Evolutionary conservation across 1,139 yeast species (phyloP), one percentile per base, ranked within the genome.

Genomic region (Arxiozyma slooffiae): DNA sequence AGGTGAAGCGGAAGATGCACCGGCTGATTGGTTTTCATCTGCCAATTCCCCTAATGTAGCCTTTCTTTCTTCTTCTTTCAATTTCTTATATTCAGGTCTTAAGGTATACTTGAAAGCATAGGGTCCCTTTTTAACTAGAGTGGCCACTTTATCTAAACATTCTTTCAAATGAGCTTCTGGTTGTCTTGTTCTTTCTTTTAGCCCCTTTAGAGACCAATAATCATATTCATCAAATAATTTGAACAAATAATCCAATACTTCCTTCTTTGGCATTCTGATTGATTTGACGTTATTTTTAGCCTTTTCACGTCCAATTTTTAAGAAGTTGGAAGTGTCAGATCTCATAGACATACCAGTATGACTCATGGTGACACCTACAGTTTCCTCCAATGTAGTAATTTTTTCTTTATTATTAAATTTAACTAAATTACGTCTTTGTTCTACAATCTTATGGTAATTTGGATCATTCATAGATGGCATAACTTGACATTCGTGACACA

Each of bases 161-260:
- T 90, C 97, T 64, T 92, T 89, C 58, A 92, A 74, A 66, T 87
- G 94, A 3, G 86, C 83, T 66, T 94, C 98, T 1, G 99, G 99
- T 72, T 92, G 99, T 63, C 84, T 83, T 2, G 97, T 89, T 60
- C 96, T 79, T 67, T 92, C 98, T 65, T 89, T 85, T 55, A 92
- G 74, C 39, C 97, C 97, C 69, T 89, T 89, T 76, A 92, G 76
- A 14, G 95, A 83, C 98, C 98, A 92, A 68, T 90, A 92, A 65
- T 92, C 97, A 67, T 86, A 89, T 67, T 90, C 95, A 66, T 89
- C 97, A 68, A 92, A 92, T 59, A 92, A 75, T 59, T 86, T 77
- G 77, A 94, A 92, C 57, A 92, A 73, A 59, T 87, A 71, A 68
- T 90, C 97, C 75, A 92, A 78, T 52, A 92, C 78, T 58, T 89